Evolutionary conservation across 192 early-diverging fungal species (phyloP).

Genomic region (Cetraspora pellucida): DNA sequence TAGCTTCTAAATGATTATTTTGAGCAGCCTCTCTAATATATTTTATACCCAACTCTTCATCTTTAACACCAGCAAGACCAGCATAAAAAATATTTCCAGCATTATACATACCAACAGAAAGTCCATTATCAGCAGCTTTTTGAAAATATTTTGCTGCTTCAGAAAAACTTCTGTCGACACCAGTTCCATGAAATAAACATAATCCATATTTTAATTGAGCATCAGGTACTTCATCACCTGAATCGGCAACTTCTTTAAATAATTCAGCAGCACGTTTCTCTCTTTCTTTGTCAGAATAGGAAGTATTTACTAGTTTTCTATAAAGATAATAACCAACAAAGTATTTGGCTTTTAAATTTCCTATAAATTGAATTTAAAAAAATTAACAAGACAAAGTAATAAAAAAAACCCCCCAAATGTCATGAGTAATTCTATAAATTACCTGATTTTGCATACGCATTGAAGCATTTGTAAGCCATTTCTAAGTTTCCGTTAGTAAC

Average conservation of each 20-base stretch:
- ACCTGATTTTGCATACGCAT: not conserved
- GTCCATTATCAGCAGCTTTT: slow-evolving; percentile 7
- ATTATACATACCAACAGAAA: not conserved
- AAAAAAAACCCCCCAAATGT: no score
- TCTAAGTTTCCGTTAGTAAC: not conserved
- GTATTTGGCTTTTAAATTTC: not conserved
- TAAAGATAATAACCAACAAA: not conserved
- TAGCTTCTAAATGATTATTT: not conserved
- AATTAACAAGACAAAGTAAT: no score
- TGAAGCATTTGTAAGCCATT: slow-evolving; percentile 4
- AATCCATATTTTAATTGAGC: slow-evolving; percentile 1
- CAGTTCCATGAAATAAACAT: slow-evolving; percentile 2
- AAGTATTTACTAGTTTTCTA: not conserved
- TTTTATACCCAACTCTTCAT: not conserved
- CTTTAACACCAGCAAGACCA: not conserved
- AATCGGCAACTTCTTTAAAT: slow-evolving; percentile 8
- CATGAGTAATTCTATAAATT: not conserved
- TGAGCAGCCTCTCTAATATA: not conserved
- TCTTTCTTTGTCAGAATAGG: not conserved
- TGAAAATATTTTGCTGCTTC: slow-evolving; percentile 8
- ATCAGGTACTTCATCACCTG: not conserved
- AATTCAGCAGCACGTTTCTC: not conserved
- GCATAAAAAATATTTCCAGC: slow-evolving; percentile 11
- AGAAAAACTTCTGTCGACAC: not conserved
- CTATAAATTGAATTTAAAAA: no score